Conservation (phyloP, 257 asterid genomes). For the Jacaranda copaia region DNA sequence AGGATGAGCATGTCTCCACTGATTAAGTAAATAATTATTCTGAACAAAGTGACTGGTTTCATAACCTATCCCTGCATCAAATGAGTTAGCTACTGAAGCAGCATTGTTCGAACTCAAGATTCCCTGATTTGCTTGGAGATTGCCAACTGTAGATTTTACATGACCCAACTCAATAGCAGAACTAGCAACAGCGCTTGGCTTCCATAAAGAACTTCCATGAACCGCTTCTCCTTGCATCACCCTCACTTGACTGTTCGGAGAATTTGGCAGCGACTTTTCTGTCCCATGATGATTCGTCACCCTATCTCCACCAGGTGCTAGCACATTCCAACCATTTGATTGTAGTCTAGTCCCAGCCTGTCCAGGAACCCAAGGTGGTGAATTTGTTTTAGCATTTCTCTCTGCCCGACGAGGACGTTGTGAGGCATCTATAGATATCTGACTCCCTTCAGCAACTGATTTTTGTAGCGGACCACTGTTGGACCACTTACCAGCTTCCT, state of each 20-base stretch:
- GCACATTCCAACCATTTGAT: constrained; percentile 55
- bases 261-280: constrained; percentile 45
- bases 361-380: constrained; percentile 43
- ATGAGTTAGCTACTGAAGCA: constrained; percentile 41
- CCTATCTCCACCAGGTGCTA: constrained; percentile 47
- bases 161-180: constrained; percentile 49
- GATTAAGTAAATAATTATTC: constrained; percentile 43
- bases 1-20: constrained; percentile 55
- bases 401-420: constrained; percentile 45
- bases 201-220: constrained; percentile 44
- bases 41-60: constrained; percentile 49
- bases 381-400: constrained; percentile 36
- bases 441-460: constrained; percentile 50
- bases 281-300: constrained; percentile 38
- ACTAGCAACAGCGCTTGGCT: constrained; percentile 45
- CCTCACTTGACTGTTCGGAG: constrained; percentile 45
- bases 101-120: constrained; percentile 40
- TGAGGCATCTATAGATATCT: constrained; percentile 41
- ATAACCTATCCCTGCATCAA: constrained; percentile 42
- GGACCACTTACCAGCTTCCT: constrained; percentile 47
- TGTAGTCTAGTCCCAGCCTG: constrained; percentile 46
- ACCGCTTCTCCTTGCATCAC: constrained; percentile 47
- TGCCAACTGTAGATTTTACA: constrained; percentile 48
- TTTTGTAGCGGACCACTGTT: constrained; percentile 43
- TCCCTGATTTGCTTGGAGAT: constrained; percentile 44